Conservation (phyloP, 768 basidiomycete species). For the Psilocybe azurescens region DNA sequence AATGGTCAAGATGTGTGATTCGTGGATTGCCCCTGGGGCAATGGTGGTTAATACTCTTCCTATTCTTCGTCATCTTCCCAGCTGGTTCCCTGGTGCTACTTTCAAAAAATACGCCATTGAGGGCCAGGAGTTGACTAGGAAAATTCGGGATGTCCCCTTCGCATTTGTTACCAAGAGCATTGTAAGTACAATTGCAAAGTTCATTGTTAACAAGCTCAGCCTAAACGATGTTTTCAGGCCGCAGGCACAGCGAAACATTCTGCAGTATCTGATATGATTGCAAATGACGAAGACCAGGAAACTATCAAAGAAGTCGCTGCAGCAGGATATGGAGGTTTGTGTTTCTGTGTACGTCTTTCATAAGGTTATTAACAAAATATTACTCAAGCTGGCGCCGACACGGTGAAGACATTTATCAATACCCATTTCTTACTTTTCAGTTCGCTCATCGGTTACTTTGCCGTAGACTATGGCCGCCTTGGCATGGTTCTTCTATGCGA, state of each 20-base stretch:
- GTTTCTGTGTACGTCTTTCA: no score
- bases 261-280: conserved; percentile 13
- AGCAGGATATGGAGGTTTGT: conserved; percentile 21
- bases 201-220: no score
- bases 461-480: conserved; percentile 10
- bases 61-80: conserved; percentile 29
- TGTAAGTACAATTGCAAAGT: conserved; percentile 13
- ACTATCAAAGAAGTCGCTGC: conserved; percentile 18
- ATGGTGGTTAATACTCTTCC: conserved; percentile 31
- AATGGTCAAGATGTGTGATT: conserved; percentile 16
- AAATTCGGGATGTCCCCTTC: conserved; percentile 26
- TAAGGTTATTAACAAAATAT: no score
- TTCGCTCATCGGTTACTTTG: neutral
- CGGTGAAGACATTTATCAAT: neutral
- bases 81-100: conserved; percentile 37
- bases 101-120: conserved; percentile 27
- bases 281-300: conserved; percentile 8
- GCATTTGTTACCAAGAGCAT: conserved; percentile 22
- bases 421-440: no score
- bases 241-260: conserved; percentile 16
- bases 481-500: conserved; percentile 28
- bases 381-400: conserved; percentile 6
- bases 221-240: conserved; percentile 8
- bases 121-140: conserved; percentile 12
- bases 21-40: conserved; percentile 25